Base-by-base conservation (phyloP, 306 rosid genomes). In the Arachis hypogaea region DNA sequence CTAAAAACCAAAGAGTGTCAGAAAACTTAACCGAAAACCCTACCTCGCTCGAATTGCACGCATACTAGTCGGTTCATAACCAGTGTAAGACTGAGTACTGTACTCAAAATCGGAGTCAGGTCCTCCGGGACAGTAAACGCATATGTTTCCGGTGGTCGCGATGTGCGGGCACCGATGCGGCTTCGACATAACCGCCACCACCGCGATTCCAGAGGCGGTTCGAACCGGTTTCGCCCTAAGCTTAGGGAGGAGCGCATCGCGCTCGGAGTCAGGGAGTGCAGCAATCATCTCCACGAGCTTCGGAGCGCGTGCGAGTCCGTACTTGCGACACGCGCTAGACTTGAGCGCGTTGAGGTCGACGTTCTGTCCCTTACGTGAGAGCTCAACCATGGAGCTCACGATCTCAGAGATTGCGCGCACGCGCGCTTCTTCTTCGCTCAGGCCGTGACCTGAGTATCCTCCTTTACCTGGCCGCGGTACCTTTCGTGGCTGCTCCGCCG, bases 11-110 rank as follows among this genome's bases (percentile, higher is more conserved):
- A 52, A n/a, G 2, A 52, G 7, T 7, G 3, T 11, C 9, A 52
- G 28, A 52, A 22, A 52, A 8, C 8, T 49, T 49, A 52, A 5
- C n/a, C 11, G 46, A 5, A 5, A 68, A 75, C 55, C 84, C 5
- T 59, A 89, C 99, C 99, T 86, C 5, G 99, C 99, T 50, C 99
- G 88, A 87, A 94, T 94, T 9, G 99, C 99, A 5, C 99, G 90
- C 99, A 94, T 94, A 14, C 99, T 94, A 7, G 96, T 94, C 2
- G 99, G 99, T 88, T 94, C 96, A 56, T 94, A 94, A n/a, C 96
- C 97, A 45, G 99, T 94, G 41, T 94, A 94, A 60, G 97, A 94
- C 78, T 94, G 99, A 77, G 99, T 92, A 46, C 99, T 94, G 46
- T 90, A 92, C 88, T 94, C 97, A 40, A 94, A 94, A 66, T 94